Evolutionary conservation across 495 filamentous ascomycete species (phyloP).

Genomic region (Neurospora discreta): DNA sequence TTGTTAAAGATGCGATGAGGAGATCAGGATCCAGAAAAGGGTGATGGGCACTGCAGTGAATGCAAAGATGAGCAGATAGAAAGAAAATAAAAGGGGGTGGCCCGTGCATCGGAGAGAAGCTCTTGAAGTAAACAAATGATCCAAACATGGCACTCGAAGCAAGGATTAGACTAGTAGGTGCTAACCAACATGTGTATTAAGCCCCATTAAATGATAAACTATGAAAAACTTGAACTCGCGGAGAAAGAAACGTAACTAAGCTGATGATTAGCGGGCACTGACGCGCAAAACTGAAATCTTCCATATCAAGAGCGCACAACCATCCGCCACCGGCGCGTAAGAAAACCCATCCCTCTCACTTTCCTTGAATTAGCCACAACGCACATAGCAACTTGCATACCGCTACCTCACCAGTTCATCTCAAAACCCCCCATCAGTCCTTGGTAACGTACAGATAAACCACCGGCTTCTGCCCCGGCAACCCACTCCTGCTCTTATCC

Average conservation of each 20-base stretch:
- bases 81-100: neutral
- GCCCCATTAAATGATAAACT: no score
- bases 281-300: neutral
- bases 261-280: neutral
- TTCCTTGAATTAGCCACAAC: neutral
- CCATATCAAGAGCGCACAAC: neutral
- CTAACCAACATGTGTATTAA: neutral
- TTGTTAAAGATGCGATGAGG: neutral
- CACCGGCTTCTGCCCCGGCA: constrained; percentile 25
- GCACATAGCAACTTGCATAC: neutral
- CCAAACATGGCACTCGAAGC: neutral
- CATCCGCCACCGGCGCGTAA: neutral
- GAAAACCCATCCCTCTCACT: neutral
- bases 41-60: neutral
- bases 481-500: constrained; percentile 24
- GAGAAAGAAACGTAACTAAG: neutral
- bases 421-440: constrained; percentile 9
- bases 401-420: neutral
- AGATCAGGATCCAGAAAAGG: no score
- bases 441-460: constrained; percentile 31
- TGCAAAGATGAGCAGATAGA: neutral
- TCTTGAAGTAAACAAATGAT: neutral
- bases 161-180: neutral
- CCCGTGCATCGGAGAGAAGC: neutral
- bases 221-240: neutral